Evolutionary conservation across 805 yeast species (phyloP), one percentile per base, ranked within the genome.

Genomic region (Scheffersomyces ergatensis): DNA sequence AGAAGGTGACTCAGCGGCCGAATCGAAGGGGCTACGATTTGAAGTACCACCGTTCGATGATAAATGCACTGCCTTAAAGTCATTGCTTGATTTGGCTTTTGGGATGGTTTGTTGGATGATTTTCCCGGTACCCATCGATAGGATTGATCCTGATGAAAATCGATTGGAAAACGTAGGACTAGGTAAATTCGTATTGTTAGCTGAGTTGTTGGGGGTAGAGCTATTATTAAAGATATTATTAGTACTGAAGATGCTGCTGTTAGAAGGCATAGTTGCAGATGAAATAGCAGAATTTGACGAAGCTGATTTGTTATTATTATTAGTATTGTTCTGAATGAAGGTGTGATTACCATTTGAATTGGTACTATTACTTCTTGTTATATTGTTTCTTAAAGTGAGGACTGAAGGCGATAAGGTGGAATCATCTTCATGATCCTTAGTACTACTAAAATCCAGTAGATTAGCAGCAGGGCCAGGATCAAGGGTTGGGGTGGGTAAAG

Each of bases 401-500:
- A 5, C 13, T 4, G 5, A 5, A 14, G 18, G n/a, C 3, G 32
- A 14, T 29, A 29, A 14, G 13, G 32, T 29, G 4, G 40, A 33
- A 14, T 14, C 16, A 14, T 34, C 34, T 17, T 26, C 15, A 14
- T 33, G 29, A 12, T 31, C 17, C 14, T 17, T 12, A 14, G 27
- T 19, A 27, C 13, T 14, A 34, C 24, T 20, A 5, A 14, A 5
- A n/a, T 14, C 34, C 8, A 40, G 42, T 8, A 34, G 26, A 15
- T 36, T 34, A 18, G 53, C 33, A 4, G 52, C 44, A 11, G 60
- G 51, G 1, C 74, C 72, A 1, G 75, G 74, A 46, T 57, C 76
- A 32, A 69, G 57, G 1, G 78, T 74, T 5, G 85, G 89, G 0
- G 84, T 78, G 0, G 89, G 89, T 38, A 83, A 65, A 4, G 88